phyloP scores from a whole-genome alignment of 768 basidiomycete genomes.

The Scleroderma bovista region DNA sequence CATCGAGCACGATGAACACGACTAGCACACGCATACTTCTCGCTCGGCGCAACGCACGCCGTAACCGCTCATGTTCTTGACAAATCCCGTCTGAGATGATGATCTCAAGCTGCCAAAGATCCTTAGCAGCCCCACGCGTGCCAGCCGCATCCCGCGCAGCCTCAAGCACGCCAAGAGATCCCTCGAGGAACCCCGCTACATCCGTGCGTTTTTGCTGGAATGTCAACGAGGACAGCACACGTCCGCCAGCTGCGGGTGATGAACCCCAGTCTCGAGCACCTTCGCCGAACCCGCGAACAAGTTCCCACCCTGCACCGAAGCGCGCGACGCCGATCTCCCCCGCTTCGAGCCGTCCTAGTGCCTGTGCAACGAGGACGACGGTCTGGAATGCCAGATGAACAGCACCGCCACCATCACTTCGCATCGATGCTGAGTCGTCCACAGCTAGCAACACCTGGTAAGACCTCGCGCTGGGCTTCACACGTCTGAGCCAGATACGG shows the following conservation, averaged over 20 bases:
- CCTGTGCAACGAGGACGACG: constrained; percentile 85
- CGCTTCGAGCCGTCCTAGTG: constrained; percentile 85
- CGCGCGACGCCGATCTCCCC: constrained; percentile 91
- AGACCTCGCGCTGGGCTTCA: constrained; percentile 88
- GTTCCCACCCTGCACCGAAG: constrained; percentile 85
- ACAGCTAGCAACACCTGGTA: constrained; percentile 93
- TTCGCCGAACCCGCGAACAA: constrained; percentile 84
- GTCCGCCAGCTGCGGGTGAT: constrained; percentile 22
- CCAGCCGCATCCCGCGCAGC: constrained; percentile 64
- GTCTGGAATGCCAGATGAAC: constrained; percentile 94
- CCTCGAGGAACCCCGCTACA: constrained; percentile 76
- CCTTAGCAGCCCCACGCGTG: constrained; percentile 54
- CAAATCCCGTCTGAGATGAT: constrained; percentile 99
- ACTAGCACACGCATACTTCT: constrained; percentile 90
- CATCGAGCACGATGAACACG: constrained; percentile 94
- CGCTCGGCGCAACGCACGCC: constrained; percentile 74
- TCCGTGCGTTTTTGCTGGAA: constrained; percentile 91
- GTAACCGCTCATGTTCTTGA: constrained; percentile 86
- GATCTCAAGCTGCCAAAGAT: constrained; percentile 96
- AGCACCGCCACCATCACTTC: constrained; percentile 18
- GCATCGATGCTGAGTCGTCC: constrained; percentile 96
- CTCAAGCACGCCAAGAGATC: constrained; percentile 68
- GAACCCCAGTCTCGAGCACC: constrained; percentile 50
- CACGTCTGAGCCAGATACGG: constrained; percentile 96
- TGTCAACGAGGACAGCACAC: constrained; percentile 74